Evolutionary conservation across 202 grass and related monocot species (phyloP), one percentile per base, ranked within the genome.

Genomic region (Cymbopogon flexuosus): DNA sequence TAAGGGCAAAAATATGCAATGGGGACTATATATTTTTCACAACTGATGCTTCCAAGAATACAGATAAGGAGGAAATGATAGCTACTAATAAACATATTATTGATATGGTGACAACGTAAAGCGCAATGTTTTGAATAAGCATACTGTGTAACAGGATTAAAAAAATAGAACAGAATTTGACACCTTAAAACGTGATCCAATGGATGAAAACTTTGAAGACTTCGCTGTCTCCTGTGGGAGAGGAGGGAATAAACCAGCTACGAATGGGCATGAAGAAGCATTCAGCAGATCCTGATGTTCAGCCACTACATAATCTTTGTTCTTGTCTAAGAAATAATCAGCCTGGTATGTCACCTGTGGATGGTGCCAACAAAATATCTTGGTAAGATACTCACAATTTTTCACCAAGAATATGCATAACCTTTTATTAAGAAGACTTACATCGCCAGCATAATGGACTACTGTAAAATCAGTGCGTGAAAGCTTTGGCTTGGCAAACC

Each of bases 271-370:
- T 37, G 58, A 80, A 81, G 96, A 95, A 75, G 90, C 96, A 87
- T 91, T 88, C 65, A 99, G 75, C 81, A 99, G 84, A 83, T 96
- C 96, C 88, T 99, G 96, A 78, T 99, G 79, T 80, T 99, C 96
- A 68, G 96, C 96, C 64, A 99, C 92, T 49, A 99, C 90, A 90
- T 99, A 99, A 79, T 99, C 92, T 88, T 99, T 99, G 85, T 99
- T 99, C 83, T 99, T 99, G 78, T 99, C 96, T 77, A 99, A 69
- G 79, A 99, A 99, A 18, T 93, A 60, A 63, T 99, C 85, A 62
- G 92, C 92, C 81, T 99, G 87, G 83, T 99, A 99, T 66, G 87
- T 87, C 62, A 99, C 96, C 96, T 99, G 85, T 57, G 75, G 41
- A 84, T 58, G 45, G 69, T 37, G 68, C 35, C 85, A 65, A 65